Percentiles rank a stretch among this genome's conserved stretches.
These are phyloP conservation scores for Pleurotus tuoliensis DNA, from an alignment of 768 basidiomycete species.

Conservation along the genomic window DNA sequence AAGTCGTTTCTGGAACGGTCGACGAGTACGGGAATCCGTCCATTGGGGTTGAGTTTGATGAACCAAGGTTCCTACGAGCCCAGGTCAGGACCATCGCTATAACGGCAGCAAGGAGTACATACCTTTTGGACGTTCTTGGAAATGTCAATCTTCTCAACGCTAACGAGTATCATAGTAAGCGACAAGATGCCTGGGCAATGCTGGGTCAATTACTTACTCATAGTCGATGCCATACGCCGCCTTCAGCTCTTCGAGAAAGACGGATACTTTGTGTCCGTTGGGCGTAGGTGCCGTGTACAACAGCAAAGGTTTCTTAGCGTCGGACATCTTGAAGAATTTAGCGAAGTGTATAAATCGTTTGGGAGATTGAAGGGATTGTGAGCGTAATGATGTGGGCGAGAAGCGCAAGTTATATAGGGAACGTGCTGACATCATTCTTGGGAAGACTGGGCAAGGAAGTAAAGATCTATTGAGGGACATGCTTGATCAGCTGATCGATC, in stretches of 20 bases:
- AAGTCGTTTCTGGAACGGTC: conserved; percentile 63
- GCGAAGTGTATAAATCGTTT: conserved; percentile 15
- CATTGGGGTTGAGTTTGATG: conserved; percentile 69
- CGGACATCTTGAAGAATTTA: background rate
- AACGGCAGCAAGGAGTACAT: background rate
- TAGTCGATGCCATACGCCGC: conserved; percentile 43
- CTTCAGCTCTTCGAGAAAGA: conserved; percentile 55
- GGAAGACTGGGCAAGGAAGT: too few relatives aligned
- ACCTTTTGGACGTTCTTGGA: conserved; percentile 71
- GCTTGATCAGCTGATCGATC: background rate
- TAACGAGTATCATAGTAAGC: conserved; percentile 16
- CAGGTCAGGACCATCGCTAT: too few relatives aligned
- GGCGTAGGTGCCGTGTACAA: conserved; percentile 43
- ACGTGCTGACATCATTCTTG: conserved; percentile 1
- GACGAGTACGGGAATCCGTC: conserved; percentile 64
- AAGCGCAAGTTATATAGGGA: background rate
- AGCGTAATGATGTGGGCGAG: background rate
- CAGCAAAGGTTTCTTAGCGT: conserved; percentile 33
- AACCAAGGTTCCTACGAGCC: conserved; percentile 59
- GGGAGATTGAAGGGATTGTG: background rate
- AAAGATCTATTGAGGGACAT: background rate
- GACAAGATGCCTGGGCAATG: background rate
- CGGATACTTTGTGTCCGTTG: conserved; percentile 44
- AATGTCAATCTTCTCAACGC: conserved; percentile 53
- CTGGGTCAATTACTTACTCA: conserved; percentile 27